Evolutionary conservation across 192 early-diverging fungal species (phyloP).

Genomic region (Pecoramyces ruminantium): DNA sequence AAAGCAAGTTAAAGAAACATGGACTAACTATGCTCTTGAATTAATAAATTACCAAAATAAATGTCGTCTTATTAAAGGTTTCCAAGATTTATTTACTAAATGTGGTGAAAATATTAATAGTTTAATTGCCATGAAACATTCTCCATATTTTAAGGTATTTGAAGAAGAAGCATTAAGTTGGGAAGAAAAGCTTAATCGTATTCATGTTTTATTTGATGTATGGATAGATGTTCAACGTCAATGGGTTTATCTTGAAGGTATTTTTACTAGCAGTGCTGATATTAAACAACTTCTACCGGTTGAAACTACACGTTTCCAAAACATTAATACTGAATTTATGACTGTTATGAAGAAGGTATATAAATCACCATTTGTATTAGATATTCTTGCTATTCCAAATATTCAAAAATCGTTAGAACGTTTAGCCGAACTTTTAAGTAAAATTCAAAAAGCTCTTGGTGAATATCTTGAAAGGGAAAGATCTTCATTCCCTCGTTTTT

Average conservation of each 20-base stretch:
- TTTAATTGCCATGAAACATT: constrained; percentile 89
- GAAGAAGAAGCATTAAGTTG: constrained; percentile 87
- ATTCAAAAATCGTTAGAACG: constrained; percentile 93
- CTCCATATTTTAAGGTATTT: constrained; percentile 95
- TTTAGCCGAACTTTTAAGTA: constrained; percentile 74
- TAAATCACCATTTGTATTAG: constrained; percentile 92
- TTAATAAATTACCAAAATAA: constrained; percentile 96
- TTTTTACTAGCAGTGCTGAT: constrained; percentile 89
- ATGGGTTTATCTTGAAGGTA: constrained; percentile 99
- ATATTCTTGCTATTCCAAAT: constrained; percentile 80
- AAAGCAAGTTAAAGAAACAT: constrained; percentile 75
- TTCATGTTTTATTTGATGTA: constrained; percentile 92
- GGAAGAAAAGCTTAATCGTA: constrained; percentile 93
- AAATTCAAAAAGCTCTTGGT: constrained; percentile 97
- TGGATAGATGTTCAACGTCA: constrained; percentile 99
- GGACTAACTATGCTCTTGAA: constrained; percentile 83
- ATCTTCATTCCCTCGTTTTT: constrained; percentile 94
- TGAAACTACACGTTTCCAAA: constrained; percentile 88
- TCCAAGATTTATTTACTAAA: constrained; percentile 97
- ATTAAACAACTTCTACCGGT: constrained; percentile 94
- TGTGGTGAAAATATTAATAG: constrained; percentile 89
- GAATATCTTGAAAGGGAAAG: constrained; percentile 97
- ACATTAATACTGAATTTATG: constrained; percentile 97
- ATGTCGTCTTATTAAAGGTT: constrained; percentile 87
- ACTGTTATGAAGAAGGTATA: constrained; percentile 97